Conservation (phyloP, 371 early-diverging fungal genomes). For the Saksenaea oblongispora region DNA sequence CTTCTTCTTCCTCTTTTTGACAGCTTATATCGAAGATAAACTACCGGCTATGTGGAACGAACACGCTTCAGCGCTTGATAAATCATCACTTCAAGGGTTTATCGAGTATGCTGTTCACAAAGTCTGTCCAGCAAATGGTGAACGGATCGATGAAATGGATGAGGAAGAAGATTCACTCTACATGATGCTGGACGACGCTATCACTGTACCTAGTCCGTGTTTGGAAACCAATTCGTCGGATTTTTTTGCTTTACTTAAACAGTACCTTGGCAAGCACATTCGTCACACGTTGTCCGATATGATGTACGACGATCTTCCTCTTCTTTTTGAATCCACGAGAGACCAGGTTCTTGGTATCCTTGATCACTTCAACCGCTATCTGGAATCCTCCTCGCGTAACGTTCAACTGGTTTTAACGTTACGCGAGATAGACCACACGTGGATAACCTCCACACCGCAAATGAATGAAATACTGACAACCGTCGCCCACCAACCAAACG, state of each 20-base stretch:
- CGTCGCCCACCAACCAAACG: slow-evolving; percentile 9
- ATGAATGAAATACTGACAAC: slow-evolving; percentile 14
- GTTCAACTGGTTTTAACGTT: slow-evolving; percentile 9
- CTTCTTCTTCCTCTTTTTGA: neutral
- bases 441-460: neutral
- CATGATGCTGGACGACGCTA: neutral
- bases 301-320: slow-evolving; percentile 15
- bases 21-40: slow-evolving; percentile 41
- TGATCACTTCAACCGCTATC: slow-evolving; percentile 14
- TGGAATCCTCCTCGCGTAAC: slow-evolving; percentile 4
- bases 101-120: slow-evolving; percentile 13
- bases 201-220: slow-evolving; percentile 10
- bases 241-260: slow-evolving; percentile 16
- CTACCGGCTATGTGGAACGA: slow-evolving; percentile 35
- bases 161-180: neutral
- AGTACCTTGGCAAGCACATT: slow-evolving; percentile 17
- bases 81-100: slow-evolving; percentile 17
- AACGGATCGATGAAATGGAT: neutral
- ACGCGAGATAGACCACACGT: slow-evolving; percentile 1
- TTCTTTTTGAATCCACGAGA: slow-evolving; percentile 15
- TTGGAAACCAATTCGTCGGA: slow-evolving; percentile 13
- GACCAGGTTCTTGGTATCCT: slow-evolving; percentile 15
- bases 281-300: slow-evolving; percentile 16
- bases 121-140: neutral
- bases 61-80: slow-evolving; percentile 27